A percentile compares a stretch with the other conserved stretches of the same genome.
phyloP scores from a whole-genome alignment of 1,139 yeast species.

The Pichia sp. region DNA sequence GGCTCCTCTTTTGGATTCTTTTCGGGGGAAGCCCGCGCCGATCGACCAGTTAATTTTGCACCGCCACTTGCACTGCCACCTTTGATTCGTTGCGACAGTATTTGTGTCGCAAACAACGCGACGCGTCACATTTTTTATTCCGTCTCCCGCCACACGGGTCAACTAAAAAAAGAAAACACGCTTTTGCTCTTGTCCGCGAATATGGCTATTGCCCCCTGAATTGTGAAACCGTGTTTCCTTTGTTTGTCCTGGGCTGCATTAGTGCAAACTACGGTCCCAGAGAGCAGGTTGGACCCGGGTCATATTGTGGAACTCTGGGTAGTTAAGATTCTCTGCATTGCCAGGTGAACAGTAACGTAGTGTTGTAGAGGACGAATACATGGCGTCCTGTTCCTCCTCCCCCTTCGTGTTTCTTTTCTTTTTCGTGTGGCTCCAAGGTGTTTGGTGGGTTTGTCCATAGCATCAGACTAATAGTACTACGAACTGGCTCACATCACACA shows the following conservation, averaged over 20 bases:
- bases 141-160: not conserved
- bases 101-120: not conserved
- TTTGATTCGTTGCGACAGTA: not conserved
- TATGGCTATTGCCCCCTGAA: not conserved
- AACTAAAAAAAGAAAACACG: not conserved
- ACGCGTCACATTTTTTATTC: not conserved
- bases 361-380: not conserved
- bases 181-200: not conserved
- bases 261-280: not conserved
- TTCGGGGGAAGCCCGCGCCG: not conserved
- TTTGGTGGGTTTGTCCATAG: not conserved
- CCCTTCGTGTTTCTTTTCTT: not conserved
- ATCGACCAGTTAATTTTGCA: not conserved
- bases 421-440: not conserved
- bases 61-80: not conserved
- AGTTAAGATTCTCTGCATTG: not conserved
- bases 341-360: not conserved
- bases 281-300: not conserved
- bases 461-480: not conserved
- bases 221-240: constrained; percentile 1
- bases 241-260: not conserved
- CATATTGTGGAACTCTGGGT: too few relatives aligned
- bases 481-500: not conserved
- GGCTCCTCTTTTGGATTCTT: too few relatives aligned
- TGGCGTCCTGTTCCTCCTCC: not conserved